These are phyloP conservation scores for Sporothrix pseudoabietina DNA, from an alignment of 2,329 filamentous ascomycete species.

Conservation along the genomic window DNA sequence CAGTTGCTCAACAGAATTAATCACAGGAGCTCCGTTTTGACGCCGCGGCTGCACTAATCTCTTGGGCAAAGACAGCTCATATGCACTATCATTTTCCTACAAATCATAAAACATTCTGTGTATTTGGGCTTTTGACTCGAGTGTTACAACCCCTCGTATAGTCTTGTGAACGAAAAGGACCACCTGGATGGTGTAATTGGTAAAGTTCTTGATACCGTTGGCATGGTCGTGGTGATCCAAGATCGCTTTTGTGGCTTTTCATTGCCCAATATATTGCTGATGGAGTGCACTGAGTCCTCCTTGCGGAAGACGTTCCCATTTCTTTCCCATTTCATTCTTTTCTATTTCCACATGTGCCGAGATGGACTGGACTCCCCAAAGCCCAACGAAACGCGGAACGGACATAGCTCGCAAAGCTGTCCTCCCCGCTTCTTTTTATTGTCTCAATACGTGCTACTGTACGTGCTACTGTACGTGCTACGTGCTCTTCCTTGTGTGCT, in stretches of 20 bases:
- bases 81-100: not conserved
- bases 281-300: not conserved
- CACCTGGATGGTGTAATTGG: not conserved
- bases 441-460: not conserved
- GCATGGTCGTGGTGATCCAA: not conserved
- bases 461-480: not conserved
- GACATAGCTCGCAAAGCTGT: constrained; percentile 7
- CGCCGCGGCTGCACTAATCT: constrained; percentile 9
- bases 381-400: not conserved
- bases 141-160: no score
- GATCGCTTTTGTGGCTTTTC: not conserved
- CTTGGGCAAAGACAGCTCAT: not conserved
- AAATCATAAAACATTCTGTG: not conserved
- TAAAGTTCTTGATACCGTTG: not conserved
- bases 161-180: not conserved
- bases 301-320: not conserved
- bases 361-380: not conserved
- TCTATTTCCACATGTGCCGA: constrained; percentile 12
- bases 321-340: not conserved
- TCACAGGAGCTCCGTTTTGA: not conserved
- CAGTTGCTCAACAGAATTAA: not conserved
- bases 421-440: not conserved
- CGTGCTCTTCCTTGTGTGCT: not conserved
- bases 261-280: not conserved
- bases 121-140: not conserved